These are phyloP conservation scores for Cardiospermum halicacabum DNA, from an alignment of 345 rosid genomes.

Conservation along the genomic window DNA sequence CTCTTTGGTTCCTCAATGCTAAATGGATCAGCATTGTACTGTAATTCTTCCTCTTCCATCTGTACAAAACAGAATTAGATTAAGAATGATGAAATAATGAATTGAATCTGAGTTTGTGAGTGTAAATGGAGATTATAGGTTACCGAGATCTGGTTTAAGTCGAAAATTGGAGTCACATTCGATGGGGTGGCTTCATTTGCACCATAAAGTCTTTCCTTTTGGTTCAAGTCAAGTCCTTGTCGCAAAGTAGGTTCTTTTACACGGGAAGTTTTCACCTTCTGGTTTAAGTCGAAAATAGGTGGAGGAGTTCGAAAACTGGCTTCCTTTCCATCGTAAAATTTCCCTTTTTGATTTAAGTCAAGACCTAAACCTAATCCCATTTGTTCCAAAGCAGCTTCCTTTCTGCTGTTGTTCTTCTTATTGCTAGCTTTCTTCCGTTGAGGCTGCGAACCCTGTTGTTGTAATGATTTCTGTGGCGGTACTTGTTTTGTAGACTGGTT, in stretches of 20 bases:
- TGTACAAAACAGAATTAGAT: slow-evolving; percentile 29
- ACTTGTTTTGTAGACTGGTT: slow-evolving; percentile 31
- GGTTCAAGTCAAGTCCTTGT: slow-evolving; percentile 36
- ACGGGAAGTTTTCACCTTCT: slow-evolving; percentile 18
- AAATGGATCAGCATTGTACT: slow-evolving; percentile 26
- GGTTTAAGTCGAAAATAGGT: slow-evolving; percentile 29
- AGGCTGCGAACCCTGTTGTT: slow-evolving; percentile 17
- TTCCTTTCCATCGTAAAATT: slow-evolving; percentile 26
- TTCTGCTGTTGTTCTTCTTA: slow-evolving; percentile 22
- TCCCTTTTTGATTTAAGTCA: slow-evolving; percentile 23
- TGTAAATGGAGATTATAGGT: slow-evolving; percentile 8
- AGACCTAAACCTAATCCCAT: slow-evolving; percentile 7
- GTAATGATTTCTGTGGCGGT: slow-evolving; percentile 4
- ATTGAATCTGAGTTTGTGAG: not conserved
- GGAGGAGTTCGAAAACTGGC: slow-evolving; percentile 11
- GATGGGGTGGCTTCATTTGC: slow-evolving; percentile 37
- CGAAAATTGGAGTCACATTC: slow-evolving; percentile 47
- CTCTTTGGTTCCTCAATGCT: slow-evolving; percentile 39
- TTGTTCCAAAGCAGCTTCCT: slow-evolving; percentile 13
- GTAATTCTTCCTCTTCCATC: slow-evolving; percentile 80
- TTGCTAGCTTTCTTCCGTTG: slow-evolving; percentile 22
- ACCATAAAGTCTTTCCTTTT: slow-evolving; percentile 28
- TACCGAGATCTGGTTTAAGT: slow-evolving; percentile 90
- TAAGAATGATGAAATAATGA: not conserved
- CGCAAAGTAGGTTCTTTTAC: slow-evolving; percentile 28